Conservation (phyloP, 129 eudicot genomes). For the Mikania micrantha region DNA sequence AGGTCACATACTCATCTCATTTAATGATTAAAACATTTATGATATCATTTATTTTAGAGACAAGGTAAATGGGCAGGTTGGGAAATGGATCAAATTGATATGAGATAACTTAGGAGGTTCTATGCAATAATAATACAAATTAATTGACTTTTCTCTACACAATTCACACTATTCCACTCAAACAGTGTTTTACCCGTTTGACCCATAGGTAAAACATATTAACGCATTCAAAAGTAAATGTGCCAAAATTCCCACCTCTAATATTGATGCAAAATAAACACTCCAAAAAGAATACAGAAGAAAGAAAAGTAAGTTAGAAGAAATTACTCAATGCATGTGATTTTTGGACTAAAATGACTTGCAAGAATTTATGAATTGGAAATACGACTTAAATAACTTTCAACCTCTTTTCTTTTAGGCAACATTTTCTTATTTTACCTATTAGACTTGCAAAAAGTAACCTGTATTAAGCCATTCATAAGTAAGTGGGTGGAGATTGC, state of each 20-base stretch:
- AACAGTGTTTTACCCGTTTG: not conserved
- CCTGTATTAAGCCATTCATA: not conserved
- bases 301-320: not conserved
- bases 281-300: not conserved
- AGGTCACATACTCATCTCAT: conserved; percentile 3
- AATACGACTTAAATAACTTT: not conserved
- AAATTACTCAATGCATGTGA: not conserved
- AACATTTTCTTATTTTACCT: not conserved
- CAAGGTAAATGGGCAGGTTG: not conserved
- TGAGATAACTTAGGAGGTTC: not conserved
- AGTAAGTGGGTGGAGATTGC: not conserved
- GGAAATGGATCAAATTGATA: not conserved
- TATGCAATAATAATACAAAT: not conserved
- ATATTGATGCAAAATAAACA: not conserved
- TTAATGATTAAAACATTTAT: not conserved
- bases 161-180: not conserved
- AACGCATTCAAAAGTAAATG: not conserved
- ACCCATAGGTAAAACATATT: not conserved
- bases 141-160: not conserved
- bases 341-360: not conserved
- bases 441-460: no score
- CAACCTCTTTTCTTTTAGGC: not conserved
- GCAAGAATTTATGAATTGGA: not conserved
- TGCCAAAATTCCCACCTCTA: not conserved
- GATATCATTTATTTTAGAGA: not conserved